These are phyloP conservation scores for Leccinum subfulvum DNA, from an alignment of 1,284 basidiomycete species.

Conservation along the genomic window DNA sequence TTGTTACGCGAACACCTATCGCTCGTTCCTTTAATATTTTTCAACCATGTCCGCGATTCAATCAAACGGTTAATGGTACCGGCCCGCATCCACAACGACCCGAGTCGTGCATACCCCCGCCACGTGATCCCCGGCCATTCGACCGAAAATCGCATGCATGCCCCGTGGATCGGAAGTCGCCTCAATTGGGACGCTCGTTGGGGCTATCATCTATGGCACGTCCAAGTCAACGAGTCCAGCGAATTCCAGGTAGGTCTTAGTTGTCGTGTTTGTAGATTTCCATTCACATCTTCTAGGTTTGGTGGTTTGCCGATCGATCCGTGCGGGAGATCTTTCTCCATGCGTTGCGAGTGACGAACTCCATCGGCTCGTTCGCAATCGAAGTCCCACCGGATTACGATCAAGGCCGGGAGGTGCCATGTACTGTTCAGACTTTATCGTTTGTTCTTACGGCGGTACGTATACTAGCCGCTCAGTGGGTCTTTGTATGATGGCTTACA, in stretches of 20 bases:
- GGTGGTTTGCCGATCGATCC: not conserved
- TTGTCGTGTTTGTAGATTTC: not conserved
- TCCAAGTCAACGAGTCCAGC: too few relatives aligned
- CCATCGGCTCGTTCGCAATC: not conserved
- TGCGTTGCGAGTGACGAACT: not conserved
- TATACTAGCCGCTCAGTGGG: not conserved
- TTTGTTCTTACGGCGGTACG: not conserved
- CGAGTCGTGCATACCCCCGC: not conserved
- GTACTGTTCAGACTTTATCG: not conserved
- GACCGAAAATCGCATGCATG: not conserved
- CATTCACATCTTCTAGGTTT: not conserved
- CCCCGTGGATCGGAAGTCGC: not conserved
- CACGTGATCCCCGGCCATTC: not conserved
- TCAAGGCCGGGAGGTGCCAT: not conserved
- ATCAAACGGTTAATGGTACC: not conserved
- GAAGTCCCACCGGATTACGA: not conserved
- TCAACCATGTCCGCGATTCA: not conserved
- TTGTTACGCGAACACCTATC: not conserved
- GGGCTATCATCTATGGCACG: too few relatives aligned
- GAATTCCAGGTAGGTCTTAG: not conserved
- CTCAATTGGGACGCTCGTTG: too few relatives aligned
- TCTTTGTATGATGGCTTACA: not conserved
- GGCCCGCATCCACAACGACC: not conserved
- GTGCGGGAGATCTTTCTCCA: not conserved
- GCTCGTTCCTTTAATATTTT: not conserved